Evolutionary conservation across 352 stramenopile genomes (phyloP), one percentile per base, ranked within the genome.

Genomic region (Halophytophthora batemanensis): DNA sequence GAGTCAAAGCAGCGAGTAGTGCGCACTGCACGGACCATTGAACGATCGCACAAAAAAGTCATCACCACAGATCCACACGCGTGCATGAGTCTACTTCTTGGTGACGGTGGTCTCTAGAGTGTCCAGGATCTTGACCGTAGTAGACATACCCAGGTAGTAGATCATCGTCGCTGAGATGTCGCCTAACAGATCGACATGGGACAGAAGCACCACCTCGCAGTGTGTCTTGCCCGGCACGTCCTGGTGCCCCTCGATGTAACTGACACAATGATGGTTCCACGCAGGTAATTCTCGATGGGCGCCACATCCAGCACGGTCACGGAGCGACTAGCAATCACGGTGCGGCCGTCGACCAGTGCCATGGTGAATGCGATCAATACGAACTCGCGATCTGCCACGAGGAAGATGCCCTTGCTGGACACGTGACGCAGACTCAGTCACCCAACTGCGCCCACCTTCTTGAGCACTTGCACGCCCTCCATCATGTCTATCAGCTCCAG

Each of bases 141-240:
- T 76, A 5, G 80, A 91, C 58, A 77, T 91, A 56, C 80, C 80
- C 45, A 91, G 75, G 77, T 87, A 86, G 70, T 90, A 90, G n/a
- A n/a, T n/a, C n/a, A n/a, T n/a, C n/a, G n/a, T n/a, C n/a, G n/a
- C n/a, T n/a, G n/a, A n/a, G n/a, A n/a, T n/a, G n/a, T n/a, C n/a
- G n/a, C n/a, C n/a, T n/a, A n/a, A n/a, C n/a, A n/a, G n/a, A n/a
- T n/a, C n/a, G n/a, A n/a, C n/a, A n/a, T n/a, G n/a, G n/a, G n/a
- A n/a, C n/a, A n/a, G n/a, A n/a, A n/a, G n/a, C 60, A 90, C 77
- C 46, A 93, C 71, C 45, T 17, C 79, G 66, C 25, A 80, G 82
- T 53, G 90, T 88, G 64, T 82, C 90, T 14, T 19, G 74, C 36
- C 21, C 57, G 56, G 44, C 77, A 60, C 53, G 69, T 69, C n/a